These are phyloP conservation scores for Aspergillus affinis DNA, from an alignment of 495 filamentous ascomycete species.

Conservation along the genomic window DNA sequence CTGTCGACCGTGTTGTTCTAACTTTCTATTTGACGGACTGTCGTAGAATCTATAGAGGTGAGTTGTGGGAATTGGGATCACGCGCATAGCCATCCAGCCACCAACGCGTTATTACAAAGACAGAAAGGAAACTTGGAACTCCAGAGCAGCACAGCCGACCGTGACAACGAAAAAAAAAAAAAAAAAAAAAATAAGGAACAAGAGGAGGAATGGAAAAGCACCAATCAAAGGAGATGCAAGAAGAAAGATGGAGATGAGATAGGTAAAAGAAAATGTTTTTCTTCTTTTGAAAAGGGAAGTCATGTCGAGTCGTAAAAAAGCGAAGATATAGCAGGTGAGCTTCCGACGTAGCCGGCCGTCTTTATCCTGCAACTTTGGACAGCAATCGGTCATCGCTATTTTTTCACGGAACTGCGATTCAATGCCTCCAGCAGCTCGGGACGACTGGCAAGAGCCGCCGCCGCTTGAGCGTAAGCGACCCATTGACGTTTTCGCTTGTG, in stretches of 20 bases:
- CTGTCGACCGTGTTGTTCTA: slow-evolving; percentile 21
- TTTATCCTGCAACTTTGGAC: slow-evolving; percentile 16
- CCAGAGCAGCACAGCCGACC: slow-evolving; percentile 22
- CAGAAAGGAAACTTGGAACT: slow-evolving; percentile 20
- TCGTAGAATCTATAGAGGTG: slow-evolving; percentile 26
- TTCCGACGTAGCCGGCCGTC: slow-evolving; percentile 4
- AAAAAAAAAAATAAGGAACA: too few relatives aligned
- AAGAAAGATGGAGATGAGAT: slow-evolving; percentile 22
- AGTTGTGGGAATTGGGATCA: slow-evolving; percentile 18
- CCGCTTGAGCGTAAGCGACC: slow-evolving; percentile 83
- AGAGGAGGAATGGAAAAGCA: background rate
- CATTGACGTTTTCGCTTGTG: slow-evolving; percentile 86
- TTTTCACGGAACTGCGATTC: slow-evolving; percentile 72
- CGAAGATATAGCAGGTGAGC: slow-evolving; percentile 28
- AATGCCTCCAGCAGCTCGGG: slow-evolving; percentile 89
- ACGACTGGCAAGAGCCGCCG: slow-evolving; percentile 67
- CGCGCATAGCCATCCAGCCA: slow-evolving; percentile 25
- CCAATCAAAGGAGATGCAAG: slow-evolving; percentile 19
- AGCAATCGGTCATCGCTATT: slow-evolving; percentile 35
- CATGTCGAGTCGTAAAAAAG: slow-evolving; percentile 43
- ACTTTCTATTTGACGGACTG: slow-evolving; percentile 24
- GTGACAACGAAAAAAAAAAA: slow-evolving; percentile 9
- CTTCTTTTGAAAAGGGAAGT: slow-evolving; percentile 26
- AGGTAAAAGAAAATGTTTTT: slow-evolving; percentile 24
- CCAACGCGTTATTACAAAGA: slow-evolving; percentile 20